Evolutionary conservation across 345 rosid genomes (phyloP), one percentile per base, ranked within the genome.

Genomic region (Angophora floribunda): DNA sequence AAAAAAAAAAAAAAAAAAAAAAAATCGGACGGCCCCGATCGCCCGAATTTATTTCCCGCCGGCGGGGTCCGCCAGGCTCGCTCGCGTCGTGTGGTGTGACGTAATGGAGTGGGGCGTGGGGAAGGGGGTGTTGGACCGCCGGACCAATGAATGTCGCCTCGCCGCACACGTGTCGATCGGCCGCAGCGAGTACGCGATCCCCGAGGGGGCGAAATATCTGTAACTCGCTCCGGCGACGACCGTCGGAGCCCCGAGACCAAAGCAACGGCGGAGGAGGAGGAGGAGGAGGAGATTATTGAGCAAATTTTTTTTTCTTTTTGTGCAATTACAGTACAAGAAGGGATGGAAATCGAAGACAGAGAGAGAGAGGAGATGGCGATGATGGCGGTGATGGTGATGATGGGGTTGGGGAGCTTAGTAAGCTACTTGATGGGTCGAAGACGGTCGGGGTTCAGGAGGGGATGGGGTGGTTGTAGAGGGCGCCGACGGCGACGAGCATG

Each of bases 401-500:
- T 14, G 75, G 21, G 5, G 12, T 19, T 10, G 82, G 86, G 86
- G 41, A 50, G 87, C 36, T 30, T 19, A 22, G 36, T 30, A 45
- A 41, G 45, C 50, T 52, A 17, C 57, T 51, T 13, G 86, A 30
- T 22, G 63, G n/a, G n/a, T 9, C 50, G 14, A 55, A 47, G 15
- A 85, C 65, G 4, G 51, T 55, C 55, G 52, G 26, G 50, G 41
- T 32, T 51, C 82, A 75, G 82, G 82, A 86, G 57, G 41, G 65
- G 47, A 52, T 36, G 28, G 63, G 63, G n/a, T 32, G 49, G 49
- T 9, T 51, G 47, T 9, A 94, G 86, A 90, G 96, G 87, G 94
- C 99, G 86, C 99, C 99, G 87, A 96, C 96, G 91, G 95, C 95
- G 85, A 95, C 97, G 78, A 97, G 99, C 93, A 91, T 96, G 13